phyloP scores from a whole-genome alignment of 441 rosid species.

The Lepidium campestre region DNA sequence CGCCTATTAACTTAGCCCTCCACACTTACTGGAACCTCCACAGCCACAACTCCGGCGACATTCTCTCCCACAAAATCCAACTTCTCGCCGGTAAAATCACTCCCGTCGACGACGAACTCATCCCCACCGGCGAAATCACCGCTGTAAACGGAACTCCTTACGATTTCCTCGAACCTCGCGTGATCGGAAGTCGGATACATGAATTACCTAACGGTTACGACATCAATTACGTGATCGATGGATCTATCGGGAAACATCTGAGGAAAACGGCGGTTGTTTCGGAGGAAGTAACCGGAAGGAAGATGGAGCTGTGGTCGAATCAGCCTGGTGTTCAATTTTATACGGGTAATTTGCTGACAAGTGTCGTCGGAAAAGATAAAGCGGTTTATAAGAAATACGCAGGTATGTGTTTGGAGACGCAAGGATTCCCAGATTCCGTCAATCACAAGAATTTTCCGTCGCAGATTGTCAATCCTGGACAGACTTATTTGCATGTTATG shows the following conservation, averaged over 20 bases:
- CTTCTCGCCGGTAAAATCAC: conserved; percentile 45
- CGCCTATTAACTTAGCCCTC: conserved; percentile 70
- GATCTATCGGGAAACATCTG: conserved; percentile 25
- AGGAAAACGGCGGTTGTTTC: conserved; percentile 46
- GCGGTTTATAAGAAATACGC: conserved; percentile 38
- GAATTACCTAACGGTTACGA: conserved; percentile 61
- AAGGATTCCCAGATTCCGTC: conserved; percentile 44
- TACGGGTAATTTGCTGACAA: conserved; percentile 45
- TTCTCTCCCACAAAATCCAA: conserved; percentile 55
- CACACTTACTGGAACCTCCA: conserved; percentile 81
- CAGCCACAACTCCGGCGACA: conserved; percentile 53
- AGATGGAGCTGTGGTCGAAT: conserved; percentile 69
- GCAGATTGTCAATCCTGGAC: conserved; percentile 31
- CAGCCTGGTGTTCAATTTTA: conserved; percentile 72
- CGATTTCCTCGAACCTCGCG: conserved; percentile 45
- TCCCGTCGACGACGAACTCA: conserved; percentile 60
- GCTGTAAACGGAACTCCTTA: conserved; percentile 45
- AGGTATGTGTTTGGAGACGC: conserved; percentile 68
- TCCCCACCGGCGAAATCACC: conserved; percentile 58
- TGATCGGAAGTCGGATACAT: conserved; percentile 39
- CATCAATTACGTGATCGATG: conserved; percentile 57
- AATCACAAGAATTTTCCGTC: conserved; percentile 30
- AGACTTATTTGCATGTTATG: conserved; percentile 29
- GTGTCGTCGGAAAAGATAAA: conserved; percentile 46
- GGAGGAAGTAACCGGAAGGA: conserved; percentile 54